Conservation (phyloP, 2,329 filamentous ascomycete genomes). For the Neodidymelliopsis sp. region DNA sequence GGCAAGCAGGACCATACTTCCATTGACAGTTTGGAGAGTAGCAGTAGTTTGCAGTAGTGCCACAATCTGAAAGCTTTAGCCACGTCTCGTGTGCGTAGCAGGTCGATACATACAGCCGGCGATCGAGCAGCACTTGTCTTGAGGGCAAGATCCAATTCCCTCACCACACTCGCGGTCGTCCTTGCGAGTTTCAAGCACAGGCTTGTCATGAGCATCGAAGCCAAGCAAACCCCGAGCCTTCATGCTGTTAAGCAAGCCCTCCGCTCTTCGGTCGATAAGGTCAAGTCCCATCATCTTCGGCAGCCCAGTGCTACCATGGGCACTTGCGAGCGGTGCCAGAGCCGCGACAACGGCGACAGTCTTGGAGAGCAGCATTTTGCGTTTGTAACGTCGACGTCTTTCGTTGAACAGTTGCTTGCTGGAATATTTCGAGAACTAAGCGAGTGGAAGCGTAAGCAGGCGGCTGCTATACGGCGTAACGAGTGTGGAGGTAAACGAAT, state of each 20-base stretch:
- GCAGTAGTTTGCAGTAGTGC: slow-evolving; percentile 61
- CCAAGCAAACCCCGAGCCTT: slow-evolving; percentile 4
- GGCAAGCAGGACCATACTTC: slow-evolving; percentile 65
- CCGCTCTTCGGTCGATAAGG: slow-evolving; percentile 27
- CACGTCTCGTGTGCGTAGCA: not conserved
- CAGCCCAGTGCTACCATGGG: slow-evolving; percentile 25
- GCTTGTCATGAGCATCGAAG: not conserved
- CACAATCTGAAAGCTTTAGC: slow-evolving; percentile 52
- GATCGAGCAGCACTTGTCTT: slow-evolving; percentile 33
- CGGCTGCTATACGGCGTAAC: not conserved
- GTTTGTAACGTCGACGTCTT: not conserved
- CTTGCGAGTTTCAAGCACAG: slow-evolving; percentile 21
- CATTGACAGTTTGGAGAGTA: slow-evolving; percentile 66
- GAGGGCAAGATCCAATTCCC: slow-evolving; percentile 30
- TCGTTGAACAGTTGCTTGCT: not conserved
- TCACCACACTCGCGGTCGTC: slow-evolving; percentile 28
- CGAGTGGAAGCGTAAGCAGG: slow-evolving; percentile 2
- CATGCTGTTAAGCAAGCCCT: slow-evolving; percentile 23
- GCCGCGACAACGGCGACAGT: slow-evolving; percentile 1
- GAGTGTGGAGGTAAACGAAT: not conserved
- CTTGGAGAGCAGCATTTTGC: slow-evolving; percentile 4
- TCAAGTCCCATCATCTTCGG: slow-evolving; percentile 32
- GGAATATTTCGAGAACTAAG: not conserved
- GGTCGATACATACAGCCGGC: slow-evolving; percentile 22
- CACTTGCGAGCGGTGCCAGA: slow-evolving; percentile 19